Base-by-base conservation (phyloP, 2,329 filamentous ascomycete genomes). In the Paradendryphiella salina region DNA sequence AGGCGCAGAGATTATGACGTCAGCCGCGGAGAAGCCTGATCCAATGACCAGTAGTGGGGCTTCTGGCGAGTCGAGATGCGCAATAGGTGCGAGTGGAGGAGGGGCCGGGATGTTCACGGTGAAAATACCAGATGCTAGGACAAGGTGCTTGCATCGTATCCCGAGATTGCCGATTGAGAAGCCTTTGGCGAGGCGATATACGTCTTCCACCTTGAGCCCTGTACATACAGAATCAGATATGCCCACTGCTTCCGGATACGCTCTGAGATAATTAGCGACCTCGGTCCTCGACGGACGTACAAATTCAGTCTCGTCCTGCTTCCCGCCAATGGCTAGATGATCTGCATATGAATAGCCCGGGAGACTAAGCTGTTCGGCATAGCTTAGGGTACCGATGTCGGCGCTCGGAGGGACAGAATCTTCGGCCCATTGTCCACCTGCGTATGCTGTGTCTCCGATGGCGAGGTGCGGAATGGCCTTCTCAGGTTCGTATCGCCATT, bases 11-110 rank as follows among this genome's bases (percentile, higher is more conserved):
- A 84, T 79, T 41, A 85, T 84, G 3, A 80, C 74, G 69, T 85
- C 83, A 20, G 83, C 83, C 2, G 83, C 83, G 2, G 82, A 83
- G 66, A 85, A 85, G 0, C 83, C 83, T 7, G 82, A 85, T 5
- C 83, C 83, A 40, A 85, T 75, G 5, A 85, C 78, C 3, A 85
- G 74, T 1, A 84, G 62, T 0, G 82, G 79, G 3, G 67, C 58
- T 1, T 67, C 45, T 1, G 40, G 13, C 14, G 47, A 52, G 50
- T 50, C 58, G 46, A 59, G 67, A 34, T 57, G 51, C 39, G 76
- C 57, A 6, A 85, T 59, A 1, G 81, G 79, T 13, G 73, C 65
- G 3, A 84, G 73, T 8, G 80, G 61, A 1, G 76, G 73, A 8
- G 78, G 77, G 1, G 82, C 80, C 9, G 78, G 75, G 28, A 84